phyloP scores from a whole-genome alignment of 2,329 filamentous ascomycete genomes.

The Neonectria punicea region DNA sequence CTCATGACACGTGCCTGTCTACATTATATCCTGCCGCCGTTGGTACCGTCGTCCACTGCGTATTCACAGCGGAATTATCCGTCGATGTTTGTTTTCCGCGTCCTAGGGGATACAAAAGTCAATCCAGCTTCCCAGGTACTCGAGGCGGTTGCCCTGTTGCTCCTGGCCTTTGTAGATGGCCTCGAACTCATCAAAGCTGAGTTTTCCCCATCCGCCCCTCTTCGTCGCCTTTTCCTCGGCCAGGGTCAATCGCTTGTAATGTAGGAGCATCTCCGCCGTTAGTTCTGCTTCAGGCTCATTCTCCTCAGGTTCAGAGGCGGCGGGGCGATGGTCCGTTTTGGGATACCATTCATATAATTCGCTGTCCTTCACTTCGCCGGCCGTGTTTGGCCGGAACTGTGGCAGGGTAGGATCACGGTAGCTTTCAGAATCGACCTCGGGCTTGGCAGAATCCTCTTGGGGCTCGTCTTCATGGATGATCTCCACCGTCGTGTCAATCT shows the following conservation, averaged over 20 bases:
- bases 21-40: background rate
- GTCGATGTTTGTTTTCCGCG: conserved; percentile 3
- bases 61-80: background rate
- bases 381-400: conserved; percentile 72
- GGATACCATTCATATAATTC: conserved; percentile 36
- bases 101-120: conserved; percentile 76
- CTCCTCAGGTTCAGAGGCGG: conserved; percentile 19
- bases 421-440: conserved; percentile 34
- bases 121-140: conserved; percentile 91
- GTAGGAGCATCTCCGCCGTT: conserved; percentile 49
- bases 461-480: conserved; percentile 37
- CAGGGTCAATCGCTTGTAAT: conserved; percentile 67
- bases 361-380: conserved; percentile 33
- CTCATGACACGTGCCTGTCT: background rate
- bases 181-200: conserved; percentile 85
- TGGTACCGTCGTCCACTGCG: background rate
- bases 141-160: conserved; percentile 71
- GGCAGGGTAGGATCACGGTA: conserved; percentile 72
- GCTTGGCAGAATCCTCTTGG: conserved; percentile 27
- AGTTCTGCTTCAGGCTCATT: conserved; percentile 37
- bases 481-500: conserved; percentile 44
- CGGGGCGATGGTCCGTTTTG: conserved; percentile 24
- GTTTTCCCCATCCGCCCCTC: conserved; percentile 81
- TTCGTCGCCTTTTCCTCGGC: conserved; percentile 75
- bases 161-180: conserved; percentile 75